Percentiles rank a stretch among this genome's conserved stretches.
Evolutionary conservation across 352 stramenopile genomes (phyloP).

Genomic region (Phytophthora pisi): DNA sequence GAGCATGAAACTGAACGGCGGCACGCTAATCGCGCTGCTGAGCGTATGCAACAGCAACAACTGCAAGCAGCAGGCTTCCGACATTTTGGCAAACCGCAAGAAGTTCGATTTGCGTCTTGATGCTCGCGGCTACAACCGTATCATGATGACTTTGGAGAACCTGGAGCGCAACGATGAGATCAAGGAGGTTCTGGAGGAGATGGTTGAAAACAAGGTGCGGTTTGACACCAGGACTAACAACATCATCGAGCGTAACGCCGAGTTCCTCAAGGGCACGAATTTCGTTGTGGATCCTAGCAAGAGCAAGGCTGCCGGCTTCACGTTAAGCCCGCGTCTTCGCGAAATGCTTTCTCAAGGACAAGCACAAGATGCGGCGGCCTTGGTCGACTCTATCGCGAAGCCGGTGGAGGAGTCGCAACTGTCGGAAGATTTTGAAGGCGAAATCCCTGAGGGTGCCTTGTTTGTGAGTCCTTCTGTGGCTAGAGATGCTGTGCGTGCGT

Average conservation of each 20-base stretch:
- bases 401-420: slow-evolving; percentile 47
- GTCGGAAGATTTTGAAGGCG: slow-evolving; percentile 36
- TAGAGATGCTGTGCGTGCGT: slow-evolving; percentile 51
- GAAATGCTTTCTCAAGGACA: slow-evolving; percentile 49
- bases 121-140: slow-evolving; percentile 73
- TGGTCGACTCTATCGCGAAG: slow-evolving; percentile 50
- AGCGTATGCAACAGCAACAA: slow-evolving; percentile 75
- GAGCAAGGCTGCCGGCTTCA: slow-evolving; percentile 35
- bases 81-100: slow-evolving; percentile 80
- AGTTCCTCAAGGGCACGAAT: slow-evolving; percentile 43
- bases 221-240: slow-evolving; percentile 62
- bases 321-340: slow-evolving; percentile 51
- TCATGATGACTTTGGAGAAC: slow-evolving; percentile 75
- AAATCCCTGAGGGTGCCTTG: slow-evolving; percentile 34
- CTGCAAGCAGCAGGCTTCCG: slow-evolving; percentile 67
- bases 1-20: slow-evolving; percentile 76
- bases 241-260: slow-evolving; percentile 63
- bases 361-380: slow-evolving; percentile 37
- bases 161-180: slow-evolving; percentile 74
- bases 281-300: slow-evolving; percentile 39
- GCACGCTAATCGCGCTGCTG: slow-evolving; percentile 72
- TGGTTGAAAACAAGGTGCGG: slow-evolving; percentile 57
- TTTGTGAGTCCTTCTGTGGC: slow-evolving; percentile 48
- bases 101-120: slow-evolving; percentile 77
- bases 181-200: slow-evolving; percentile 60